phyloP scores from a whole-genome alignment of 2,329 filamentous ascomycete species.

The Cercospora beticola region DNA sequence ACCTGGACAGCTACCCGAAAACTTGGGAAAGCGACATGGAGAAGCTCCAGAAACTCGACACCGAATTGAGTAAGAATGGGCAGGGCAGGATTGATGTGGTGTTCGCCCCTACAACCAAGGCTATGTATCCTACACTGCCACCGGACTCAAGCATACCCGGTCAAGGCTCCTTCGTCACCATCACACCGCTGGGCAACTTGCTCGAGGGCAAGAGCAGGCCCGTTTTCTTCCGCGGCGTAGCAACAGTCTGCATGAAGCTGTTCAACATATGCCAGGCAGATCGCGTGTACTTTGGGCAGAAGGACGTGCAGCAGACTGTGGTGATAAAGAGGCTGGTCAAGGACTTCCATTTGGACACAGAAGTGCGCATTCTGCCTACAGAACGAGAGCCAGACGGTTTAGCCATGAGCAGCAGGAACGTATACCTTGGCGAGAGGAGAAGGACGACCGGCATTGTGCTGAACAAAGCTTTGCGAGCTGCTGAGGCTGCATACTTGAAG shows the following conservation, averaged over 20 bases:
- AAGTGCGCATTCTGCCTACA: slow-evolving; percentile 73
- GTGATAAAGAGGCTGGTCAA: slow-evolving; percentile 82
- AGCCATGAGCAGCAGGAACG: slow-evolving; percentile 88
- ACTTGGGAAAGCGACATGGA: slow-evolving; percentile 79
- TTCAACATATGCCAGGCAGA: slow-evolving; percentile 81
- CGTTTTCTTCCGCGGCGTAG: slow-evolving; percentile 94
- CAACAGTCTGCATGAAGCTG: slow-evolving; percentile 92
- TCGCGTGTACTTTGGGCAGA: slow-evolving; percentile 90
- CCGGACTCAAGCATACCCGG: slow-evolving; percentile 70
- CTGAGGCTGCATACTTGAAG: slow-evolving; percentile 64
- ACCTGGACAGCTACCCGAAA: slow-evolving; percentile 82
- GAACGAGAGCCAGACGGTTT: slow-evolving; percentile 76
- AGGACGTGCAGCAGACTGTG: slow-evolving; percentile 95
- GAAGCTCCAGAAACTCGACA: slow-evolving; percentile 66
- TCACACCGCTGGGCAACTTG: slow-evolving; percentile 77
- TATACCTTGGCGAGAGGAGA: slow-evolving; percentile 79
- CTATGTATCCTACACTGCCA: slow-evolving; percentile 86
- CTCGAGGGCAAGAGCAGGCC: slow-evolving; percentile 84
- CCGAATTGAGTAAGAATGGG: slow-evolving; percentile 59
- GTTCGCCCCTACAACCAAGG: slow-evolving; percentile 77
- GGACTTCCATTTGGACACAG: slow-evolving; percentile 78
- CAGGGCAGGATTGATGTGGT: slow-evolving; percentile 73
- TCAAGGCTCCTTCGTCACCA: slow-evolving; percentile 83
- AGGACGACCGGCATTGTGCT: slow-evolving; percentile 72
- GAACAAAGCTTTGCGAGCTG: slow-evolving; percentile 65